Evolutionary conservation across 768 basidiomycete species (phyloP).

Genomic region (Termitomyces sp.): DNA sequence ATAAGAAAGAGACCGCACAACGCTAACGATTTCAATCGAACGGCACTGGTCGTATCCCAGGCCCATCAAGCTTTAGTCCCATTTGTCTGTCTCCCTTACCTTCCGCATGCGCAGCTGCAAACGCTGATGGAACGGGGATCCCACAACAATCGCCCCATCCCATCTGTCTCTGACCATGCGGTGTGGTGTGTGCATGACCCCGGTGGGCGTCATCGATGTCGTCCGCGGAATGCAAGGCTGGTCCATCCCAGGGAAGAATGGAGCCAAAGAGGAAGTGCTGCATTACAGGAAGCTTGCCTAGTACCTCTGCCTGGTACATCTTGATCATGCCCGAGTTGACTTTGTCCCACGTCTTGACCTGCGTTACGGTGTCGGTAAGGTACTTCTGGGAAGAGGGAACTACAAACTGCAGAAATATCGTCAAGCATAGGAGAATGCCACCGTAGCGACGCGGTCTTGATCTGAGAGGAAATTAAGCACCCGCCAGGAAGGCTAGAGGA

Average conservation of each 20-base stretch:
- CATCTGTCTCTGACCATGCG: slow-evolving; percentile 44
- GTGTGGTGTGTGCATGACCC: slow-evolving; percentile 44
- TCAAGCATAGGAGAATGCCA: slow-evolving; percentile 99
- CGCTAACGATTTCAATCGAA: slow-evolving; percentile 47
- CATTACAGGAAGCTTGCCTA: slow-evolving; percentile 91
- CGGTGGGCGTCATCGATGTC: slow-evolving; percentile 33
- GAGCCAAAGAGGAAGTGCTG: slow-evolving; percentile 96
- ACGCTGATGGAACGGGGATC: slow-evolving; percentile 78
- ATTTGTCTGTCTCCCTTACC: slow-evolving; percentile 33
- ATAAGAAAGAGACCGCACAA: neutral
- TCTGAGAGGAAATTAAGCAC: slow-evolving; percentile 35
- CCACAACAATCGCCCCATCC: slow-evolving; percentile 93
- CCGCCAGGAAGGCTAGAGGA: neutral
- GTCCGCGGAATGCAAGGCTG: slow-evolving; percentile 28
- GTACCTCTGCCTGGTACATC: slow-evolving; percentile 95
- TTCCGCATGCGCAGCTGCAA: slow-evolving; percentile 65
- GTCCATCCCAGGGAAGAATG: slow-evolving; percentile 64
- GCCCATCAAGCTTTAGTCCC: slow-evolving; percentile 42
- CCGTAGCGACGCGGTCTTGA: slow-evolving; percentile 90
- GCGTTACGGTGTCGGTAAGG: neutral
- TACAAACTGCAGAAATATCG: slow-evolving; percentile 79
- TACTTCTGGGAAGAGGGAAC: slow-evolving; percentile 5
- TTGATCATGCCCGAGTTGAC: slow-evolving; percentile 96
- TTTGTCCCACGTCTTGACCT: slow-evolving; percentile 93
- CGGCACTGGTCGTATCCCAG: slow-evolving; percentile 70